A percentile compares a stretch with the other conserved stretches of the same genome.
Evolutionary conservation across 345 rosid species (phyloP).

Genomic region (Aurinia saxatilis): DNA sequence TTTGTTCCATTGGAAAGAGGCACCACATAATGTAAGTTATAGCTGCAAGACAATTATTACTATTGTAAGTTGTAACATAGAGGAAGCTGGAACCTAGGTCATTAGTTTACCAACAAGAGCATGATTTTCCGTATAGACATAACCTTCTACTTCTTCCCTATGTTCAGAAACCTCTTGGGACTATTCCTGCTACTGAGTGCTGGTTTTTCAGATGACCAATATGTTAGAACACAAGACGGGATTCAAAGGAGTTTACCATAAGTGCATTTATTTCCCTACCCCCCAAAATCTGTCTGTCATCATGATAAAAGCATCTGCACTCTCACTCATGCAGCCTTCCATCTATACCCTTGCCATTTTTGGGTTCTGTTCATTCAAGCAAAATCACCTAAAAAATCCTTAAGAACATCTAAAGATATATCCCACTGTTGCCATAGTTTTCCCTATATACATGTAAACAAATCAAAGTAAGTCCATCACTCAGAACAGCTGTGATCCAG

Average conservation of each 20-base stretch:
- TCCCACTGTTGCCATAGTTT: not conserved
- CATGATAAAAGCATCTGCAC: not conserved
- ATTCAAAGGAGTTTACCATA: not conserved
- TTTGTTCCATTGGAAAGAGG: not conserved
- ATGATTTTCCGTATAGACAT: not conserved
- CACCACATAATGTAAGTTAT: not conserved
- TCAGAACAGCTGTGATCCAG: not conserved
- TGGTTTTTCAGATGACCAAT: not conserved
- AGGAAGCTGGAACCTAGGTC: not conserved
- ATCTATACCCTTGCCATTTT: not conserved
- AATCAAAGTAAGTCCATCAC: not conserved
- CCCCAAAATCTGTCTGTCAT: not conserved
- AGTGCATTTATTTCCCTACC: not conserved
- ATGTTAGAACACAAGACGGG: not conserved
- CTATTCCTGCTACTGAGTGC: not conserved
- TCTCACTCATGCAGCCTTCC: not conserved
- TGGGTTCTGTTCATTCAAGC: not conserved
- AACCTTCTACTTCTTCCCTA: slow-evolving; percentile 2
- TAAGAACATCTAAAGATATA: not conserved
- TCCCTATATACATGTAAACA: not conserved
- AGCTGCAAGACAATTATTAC: not conserved
- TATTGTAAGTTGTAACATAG: not conserved
- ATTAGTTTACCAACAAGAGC: not conserved
- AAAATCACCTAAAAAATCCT: not conserved
- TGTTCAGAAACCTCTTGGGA: not conserved